Percentiles rank a stretch among this genome's conserved stretches.
These are phyloP conservation scores for Tolypocladium guangdongense DNA, from an alignment of 2,329 filamentous ascomycete species.

Conservation along the genomic window DNA sequence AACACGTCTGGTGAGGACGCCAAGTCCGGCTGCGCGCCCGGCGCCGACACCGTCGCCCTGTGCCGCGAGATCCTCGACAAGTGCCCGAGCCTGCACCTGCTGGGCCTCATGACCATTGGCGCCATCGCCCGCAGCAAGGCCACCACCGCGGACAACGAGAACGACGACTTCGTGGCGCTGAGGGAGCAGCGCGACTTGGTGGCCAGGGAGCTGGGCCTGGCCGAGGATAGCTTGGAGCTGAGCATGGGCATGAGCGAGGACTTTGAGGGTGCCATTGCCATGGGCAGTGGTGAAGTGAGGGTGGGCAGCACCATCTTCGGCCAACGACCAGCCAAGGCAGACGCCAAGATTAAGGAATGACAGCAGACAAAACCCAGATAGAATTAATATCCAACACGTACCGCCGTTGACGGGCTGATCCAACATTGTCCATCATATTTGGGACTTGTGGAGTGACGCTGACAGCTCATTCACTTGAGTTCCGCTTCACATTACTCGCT, in stretches of 20 bases:
- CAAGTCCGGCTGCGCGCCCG: slow-evolving; percentile 74
- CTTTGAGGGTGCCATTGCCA: slow-evolving; percentile 74
- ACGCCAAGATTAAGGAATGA: slow-evolving; percentile 56
- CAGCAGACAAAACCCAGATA: neutral
- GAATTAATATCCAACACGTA: neutral
- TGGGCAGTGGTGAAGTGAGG: slow-evolving; percentile 83
- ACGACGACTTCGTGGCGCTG: slow-evolving; percentile 75
- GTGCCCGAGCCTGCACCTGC: slow-evolving; percentile 63
- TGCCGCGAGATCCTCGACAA: slow-evolving; percentile 58
- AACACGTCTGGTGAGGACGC: slow-evolving; percentile 84
- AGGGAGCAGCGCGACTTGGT: slow-evolving; percentile 61
- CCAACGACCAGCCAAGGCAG: slow-evolving; percentile 63
- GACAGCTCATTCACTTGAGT: neutral
- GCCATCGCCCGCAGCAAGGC: slow-evolving; percentile 78
- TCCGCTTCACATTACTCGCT: neutral
- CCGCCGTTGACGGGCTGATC: neutral
- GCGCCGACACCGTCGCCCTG: slow-evolving; percentile 47
- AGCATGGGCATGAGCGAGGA: slow-evolving; percentile 99
- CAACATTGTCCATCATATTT: neutral
- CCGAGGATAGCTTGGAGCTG: slow-evolving; percentile 58
- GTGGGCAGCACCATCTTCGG: slow-evolving; percentile 95
- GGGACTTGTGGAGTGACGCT: neutral
- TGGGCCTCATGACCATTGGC: slow-evolving; percentile 94
- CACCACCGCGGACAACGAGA: slow-evolving; percentile 65
- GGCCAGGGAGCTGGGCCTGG: slow-evolving; percentile 33